A percentile compares a stretch with the other conserved stretches of the same genome.
Conservation (phyloP, 2,329 filamentous ascomycete genomes). For the Cercospora canescens region DNA sequence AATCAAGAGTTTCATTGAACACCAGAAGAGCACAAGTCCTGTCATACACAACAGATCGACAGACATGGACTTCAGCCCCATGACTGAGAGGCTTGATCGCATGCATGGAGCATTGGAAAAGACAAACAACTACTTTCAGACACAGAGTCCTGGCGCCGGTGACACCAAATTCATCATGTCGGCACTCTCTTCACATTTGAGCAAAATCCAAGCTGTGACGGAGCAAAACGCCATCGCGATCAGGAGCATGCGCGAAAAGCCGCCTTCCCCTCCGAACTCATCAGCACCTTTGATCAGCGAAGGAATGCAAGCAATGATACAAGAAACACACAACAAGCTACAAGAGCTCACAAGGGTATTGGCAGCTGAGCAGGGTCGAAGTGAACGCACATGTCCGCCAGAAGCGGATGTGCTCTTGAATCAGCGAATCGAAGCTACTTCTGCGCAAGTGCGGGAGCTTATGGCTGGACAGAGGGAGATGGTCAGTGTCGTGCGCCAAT, state of each 20-base stretch:
- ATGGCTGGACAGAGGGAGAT: constrained; percentile 31
- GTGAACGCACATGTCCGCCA: neutral
- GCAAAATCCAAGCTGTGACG: constrained; percentile 33
- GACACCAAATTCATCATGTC: constrained; percentile 31
- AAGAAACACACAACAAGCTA: constrained; percentile 5
- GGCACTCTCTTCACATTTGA: constrained; percentile 31
- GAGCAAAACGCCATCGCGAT: constrained; percentile 30
- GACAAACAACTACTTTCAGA: constrained; percentile 8
- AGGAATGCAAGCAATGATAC: constrained; percentile 12
- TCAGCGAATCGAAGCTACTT: constrained; percentile 24
- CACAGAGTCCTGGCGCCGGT: constrained; percentile 20
- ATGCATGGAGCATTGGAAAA: constrained; percentile 26
- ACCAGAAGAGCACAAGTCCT: constrained; percentile 3
- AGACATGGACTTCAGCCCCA: constrained; percentile 28
- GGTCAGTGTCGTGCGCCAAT: constrained; percentile 26
- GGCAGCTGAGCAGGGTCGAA: neutral
- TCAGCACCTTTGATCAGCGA: constrained; percentile 3
- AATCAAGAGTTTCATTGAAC: constrained; percentile 23
- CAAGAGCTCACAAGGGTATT: constrained; percentile 1
- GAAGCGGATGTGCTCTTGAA: constrained; percentile 13
- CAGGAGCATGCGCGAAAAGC: constrained; percentile 22
- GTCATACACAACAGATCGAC: constrained; percentile 3
- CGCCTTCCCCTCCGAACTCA: neutral
- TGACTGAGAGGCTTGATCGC: constrained; percentile 28
- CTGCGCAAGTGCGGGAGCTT: constrained; percentile 29